These are phyloP conservation scores for Lagerstroemia speciosa DNA, from an alignment of 345 rosid genomes.

Conservation along the genomic window DNA sequence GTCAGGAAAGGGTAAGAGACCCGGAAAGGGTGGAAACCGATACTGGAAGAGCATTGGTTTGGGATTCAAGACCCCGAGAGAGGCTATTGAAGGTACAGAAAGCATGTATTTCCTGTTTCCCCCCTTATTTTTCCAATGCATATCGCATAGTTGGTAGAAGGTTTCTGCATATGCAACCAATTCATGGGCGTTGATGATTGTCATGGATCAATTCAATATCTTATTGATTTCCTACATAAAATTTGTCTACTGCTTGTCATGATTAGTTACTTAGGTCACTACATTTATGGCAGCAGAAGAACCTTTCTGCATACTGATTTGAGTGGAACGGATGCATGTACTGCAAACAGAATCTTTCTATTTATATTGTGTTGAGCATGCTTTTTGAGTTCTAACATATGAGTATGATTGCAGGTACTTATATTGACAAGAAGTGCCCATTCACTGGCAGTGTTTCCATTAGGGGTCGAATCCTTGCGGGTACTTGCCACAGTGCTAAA, in stretches of 20 bases:
- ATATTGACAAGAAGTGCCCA: conserved; percentile 84
- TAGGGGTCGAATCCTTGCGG: conserved; percentile 88
- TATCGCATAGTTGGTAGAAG: background rate
- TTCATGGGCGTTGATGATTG: background rate
- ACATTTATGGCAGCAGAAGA: background rate
- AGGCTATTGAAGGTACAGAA: conserved; percentile 62
- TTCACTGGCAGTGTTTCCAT: conserved; percentile 79
- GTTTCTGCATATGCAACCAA: background rate
- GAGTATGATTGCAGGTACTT: conserved; percentile 37
- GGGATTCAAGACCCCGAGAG: conserved; percentile 90
- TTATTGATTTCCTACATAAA: too few relatives aligned
- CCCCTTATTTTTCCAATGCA: background rate
- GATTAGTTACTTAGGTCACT: background rate
- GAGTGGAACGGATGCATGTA: background rate
- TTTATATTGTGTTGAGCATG: background rate
- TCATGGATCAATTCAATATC: background rate
- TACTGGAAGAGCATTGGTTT: conserved; percentile 81
- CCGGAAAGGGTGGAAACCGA: conserved; percentile 91
- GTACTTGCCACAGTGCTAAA: conserved; percentile 89
- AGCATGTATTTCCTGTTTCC: background rate
- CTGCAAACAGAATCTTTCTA: background rate
- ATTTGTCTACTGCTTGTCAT: too few relatives aligned
- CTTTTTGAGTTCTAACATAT: background rate
- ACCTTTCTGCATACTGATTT: background rate
- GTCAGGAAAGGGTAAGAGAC: conserved; percentile 83